Evolutionary conservation across 2,329 filamentous ascomycete genomes (phyloP).

Genomic region (Cryphonectria naterciae): DNA sequence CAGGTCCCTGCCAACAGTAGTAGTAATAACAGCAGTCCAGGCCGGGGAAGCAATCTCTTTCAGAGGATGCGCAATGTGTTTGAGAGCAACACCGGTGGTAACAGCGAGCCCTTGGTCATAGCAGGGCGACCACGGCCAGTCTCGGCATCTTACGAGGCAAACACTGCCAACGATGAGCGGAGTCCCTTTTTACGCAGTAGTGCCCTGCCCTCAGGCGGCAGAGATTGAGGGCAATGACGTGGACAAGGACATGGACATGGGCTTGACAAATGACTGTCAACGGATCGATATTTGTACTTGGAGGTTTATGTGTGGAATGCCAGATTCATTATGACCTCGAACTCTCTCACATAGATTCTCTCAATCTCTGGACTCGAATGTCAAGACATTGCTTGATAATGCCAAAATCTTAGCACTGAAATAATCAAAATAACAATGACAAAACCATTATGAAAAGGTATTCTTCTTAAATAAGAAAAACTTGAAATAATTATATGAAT

Average conservation of each 20-base stretch:
- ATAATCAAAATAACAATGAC: no score
- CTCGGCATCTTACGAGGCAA: conserved; percentile 30
- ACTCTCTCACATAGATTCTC: no score
- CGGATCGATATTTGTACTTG: no score
- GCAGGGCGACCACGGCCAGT: neutral
- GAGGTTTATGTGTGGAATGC: no score
- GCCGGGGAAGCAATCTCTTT: conserved; percentile 39
- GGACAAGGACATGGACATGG: conserved; percentile 37
- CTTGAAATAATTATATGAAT: no score
- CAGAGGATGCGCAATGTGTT: conserved; percentile 48
- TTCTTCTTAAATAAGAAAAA: no score
- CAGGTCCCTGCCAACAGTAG: conserved; percentile 15
- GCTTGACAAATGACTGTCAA: no score
- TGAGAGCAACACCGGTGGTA: conserved; percentile 34
- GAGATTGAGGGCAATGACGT: conserved; percentile 33
- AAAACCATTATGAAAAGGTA: no score
- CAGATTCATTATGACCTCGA: no score
- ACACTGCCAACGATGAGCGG: conserved; percentile 35
- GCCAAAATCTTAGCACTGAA: no score
- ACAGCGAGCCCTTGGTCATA: neutral
- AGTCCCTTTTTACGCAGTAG: conserved; percentile 37
- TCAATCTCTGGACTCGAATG: no score
- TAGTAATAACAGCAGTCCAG: neutral
- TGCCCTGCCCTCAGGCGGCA: conserved; percentile 17
- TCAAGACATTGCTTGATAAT: no score